Evolutionary conservation across 768 basidiomycete species (phyloP).

Genomic region (Boletus rubescentipes): DNA sequence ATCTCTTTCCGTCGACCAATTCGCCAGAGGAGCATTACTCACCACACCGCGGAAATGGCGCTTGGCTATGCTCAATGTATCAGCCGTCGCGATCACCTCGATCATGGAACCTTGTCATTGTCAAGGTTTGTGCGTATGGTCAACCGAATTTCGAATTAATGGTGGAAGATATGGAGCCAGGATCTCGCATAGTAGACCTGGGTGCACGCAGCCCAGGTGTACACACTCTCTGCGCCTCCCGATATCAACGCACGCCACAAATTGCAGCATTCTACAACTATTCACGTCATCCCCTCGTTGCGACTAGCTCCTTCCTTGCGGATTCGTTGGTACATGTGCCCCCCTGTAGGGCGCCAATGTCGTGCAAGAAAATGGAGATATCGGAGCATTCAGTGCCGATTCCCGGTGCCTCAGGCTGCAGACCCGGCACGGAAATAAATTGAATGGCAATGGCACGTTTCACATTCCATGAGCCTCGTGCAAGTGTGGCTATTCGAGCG

Average conservation of each 20-base stretch:
- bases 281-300: background rate
- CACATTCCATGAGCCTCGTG: constrained; percentile 4
- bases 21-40: background rate
- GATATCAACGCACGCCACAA: background rate
- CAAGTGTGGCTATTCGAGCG: background rate
- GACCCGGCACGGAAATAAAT: too few species aligned
- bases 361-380: too few species aligned
- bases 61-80: constrained; percentile 20
- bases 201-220: background rate
- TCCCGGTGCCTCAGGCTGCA: too few species aligned
- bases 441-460: too few species aligned
- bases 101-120: background rate
- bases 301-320: background rate
- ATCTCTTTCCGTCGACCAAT: background rate
- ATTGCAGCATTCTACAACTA: background rate
- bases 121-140: constrained; percentile 1
- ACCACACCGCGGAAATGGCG: constrained; percentile 14
- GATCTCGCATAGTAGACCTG: background rate
- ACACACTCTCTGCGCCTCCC: background rate
- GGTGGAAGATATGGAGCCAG: background rate
- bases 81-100: background rate
- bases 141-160: constrained; percentile 11
- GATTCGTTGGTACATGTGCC: background rate
- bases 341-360: background rate
- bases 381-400: too few species aligned